These are phyloP conservation scores for Pseudoturritis turrita DNA, from an alignment of 345 rosid genomes.

Conservation along the genomic window DNA sequence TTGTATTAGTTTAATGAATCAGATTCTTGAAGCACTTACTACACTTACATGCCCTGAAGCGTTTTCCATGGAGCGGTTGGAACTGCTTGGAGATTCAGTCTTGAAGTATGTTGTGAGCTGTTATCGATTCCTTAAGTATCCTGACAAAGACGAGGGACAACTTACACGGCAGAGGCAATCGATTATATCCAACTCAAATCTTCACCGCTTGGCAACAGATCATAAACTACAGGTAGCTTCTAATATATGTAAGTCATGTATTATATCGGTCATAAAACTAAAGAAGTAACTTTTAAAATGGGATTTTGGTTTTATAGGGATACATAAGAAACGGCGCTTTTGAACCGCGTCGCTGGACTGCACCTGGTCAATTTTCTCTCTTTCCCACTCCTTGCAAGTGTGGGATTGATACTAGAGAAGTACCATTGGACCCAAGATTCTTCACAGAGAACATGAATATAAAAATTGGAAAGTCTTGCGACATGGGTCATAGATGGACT, in stretches of 20 bases:
- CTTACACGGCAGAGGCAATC: slow-evolving; percentile 41
- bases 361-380: slow-evolving; percentile 69
- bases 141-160: slow-evolving; percentile 66
- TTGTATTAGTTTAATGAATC: slow-evolving; percentile 12
- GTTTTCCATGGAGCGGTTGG: slow-evolving; percentile 95
- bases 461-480: slow-evolving; percentile 60
- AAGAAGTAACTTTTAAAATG: not conserved
- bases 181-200: slow-evolving; percentile 59
- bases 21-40: slow-evolving; percentile 86
- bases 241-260: not conserved
- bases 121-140: slow-evolving; percentile 62
- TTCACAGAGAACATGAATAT: slow-evolving; percentile 43
- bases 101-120: slow-evolving; percentile 78
- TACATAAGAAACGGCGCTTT: slow-evolving; percentile 73
- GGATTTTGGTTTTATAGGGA: slow-evolving; percentile 43
- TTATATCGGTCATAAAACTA: not conserved
- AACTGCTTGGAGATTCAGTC: slow-evolving; percentile 93
- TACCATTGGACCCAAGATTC: slow-evolving; percentile 62
- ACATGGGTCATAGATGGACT: slow-evolving; percentile 85
- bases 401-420: slow-evolving; percentile 57
- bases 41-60: slow-evolving; percentile 62
- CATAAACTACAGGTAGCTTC: slow-evolving; percentile 60
- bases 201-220: slow-evolving; percentile 57
- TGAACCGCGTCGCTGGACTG: slow-evolving; percentile 88
- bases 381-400: slow-evolving; percentile 61